A percentile compares a stretch with the other conserved stretches of the same genome.
Conservation (phyloP, 2,329 filamentous ascomycete genomes). For the Dryadomyces sulphureus region DNA sequence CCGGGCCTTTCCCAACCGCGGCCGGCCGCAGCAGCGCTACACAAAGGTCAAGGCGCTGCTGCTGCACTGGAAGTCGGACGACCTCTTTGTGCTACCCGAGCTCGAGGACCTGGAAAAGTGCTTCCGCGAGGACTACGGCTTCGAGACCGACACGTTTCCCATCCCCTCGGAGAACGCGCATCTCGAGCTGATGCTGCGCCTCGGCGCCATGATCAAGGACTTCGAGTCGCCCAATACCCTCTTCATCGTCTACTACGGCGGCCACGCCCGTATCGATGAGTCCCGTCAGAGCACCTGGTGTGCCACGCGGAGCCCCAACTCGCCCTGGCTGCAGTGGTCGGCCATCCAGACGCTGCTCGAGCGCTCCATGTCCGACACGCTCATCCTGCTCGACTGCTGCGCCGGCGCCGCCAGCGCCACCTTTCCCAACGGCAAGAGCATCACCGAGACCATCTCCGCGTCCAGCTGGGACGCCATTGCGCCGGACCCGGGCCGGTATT, state of each 20-base stretch:
- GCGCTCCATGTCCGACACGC: slow-evolving; percentile 39
- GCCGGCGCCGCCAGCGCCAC: slow-evolving; percentile 45
- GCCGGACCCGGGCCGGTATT: slow-evolving; percentile 42
- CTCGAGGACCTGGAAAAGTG: slow-evolving; percentile 41
- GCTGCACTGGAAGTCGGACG: slow-evolving; percentile 42
- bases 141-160: slow-evolving; percentile 40
- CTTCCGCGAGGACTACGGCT: slow-evolving; percentile 38
- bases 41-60: slow-evolving; percentile 38
- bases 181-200: slow-evolving; percentile 40
- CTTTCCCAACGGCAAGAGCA: slow-evolving; percentile 41
- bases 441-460: slow-evolving; percentile 47
- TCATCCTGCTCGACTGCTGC: slow-evolving; percentile 45
- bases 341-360: slow-evolving; percentile 45
- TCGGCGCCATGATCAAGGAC: slow-evolving; percentile 41
- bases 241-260: slow-evolving; percentile 44
- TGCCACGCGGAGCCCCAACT: slow-evolving; percentile 36
- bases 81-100: slow-evolving; percentile 43
- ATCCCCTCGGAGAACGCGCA: slow-evolving; percentile 45
- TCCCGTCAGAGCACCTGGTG: slow-evolving; percentile 47
- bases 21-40: slow-evolving; percentile 36
- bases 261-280: slow-evolving; percentile 44
- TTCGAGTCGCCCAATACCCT: slow-evolving; percentile 37
- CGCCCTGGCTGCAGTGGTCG: slow-evolving; percentile 45
- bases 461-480: slow-evolving; percentile 48
- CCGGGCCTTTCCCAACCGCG: slow-evolving; percentile 41